Percentiles rank a stretch among this genome's conserved stretches.
phyloP scores from a whole-genome alignment of 495 filamentous ascomycete species.

The Sporormia fimetaria region DNA sequence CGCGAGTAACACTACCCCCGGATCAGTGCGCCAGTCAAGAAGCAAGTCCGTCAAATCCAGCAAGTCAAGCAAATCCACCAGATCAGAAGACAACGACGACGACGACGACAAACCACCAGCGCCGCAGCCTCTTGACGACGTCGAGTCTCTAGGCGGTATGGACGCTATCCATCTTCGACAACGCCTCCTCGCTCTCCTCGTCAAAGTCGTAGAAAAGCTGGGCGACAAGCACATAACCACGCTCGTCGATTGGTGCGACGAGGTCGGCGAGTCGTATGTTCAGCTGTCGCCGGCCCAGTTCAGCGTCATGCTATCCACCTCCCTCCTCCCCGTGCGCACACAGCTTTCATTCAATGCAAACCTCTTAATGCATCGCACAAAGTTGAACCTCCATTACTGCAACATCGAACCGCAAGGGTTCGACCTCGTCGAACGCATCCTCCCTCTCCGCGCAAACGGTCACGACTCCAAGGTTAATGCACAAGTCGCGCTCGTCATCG shows the following conservation, averaged over 20 bases:
- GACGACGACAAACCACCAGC: not conserved
- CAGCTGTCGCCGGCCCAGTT: slow-evolving; percentile 60
- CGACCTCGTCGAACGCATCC: slow-evolving; percentile 50
- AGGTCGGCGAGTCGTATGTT: slow-evolving; percentile 53
- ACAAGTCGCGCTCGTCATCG: slow-evolving; percentile 65
- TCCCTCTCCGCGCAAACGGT: slow-evolving; percentile 60
- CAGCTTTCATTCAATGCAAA: slow-evolving; percentile 53
- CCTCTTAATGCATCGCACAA: slow-evolving; percentile 52
- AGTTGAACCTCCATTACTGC: slow-evolving; percentile 39
- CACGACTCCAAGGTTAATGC: slow-evolving; percentile 59
- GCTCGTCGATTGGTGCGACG: slow-evolving; percentile 52
- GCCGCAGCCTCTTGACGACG: no score
- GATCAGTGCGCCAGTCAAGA: no score
- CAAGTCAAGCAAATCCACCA: not conserved
- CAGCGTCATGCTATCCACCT: slow-evolving; percentile 50
- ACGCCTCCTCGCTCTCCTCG: slow-evolving; percentile 35
- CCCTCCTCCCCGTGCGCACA: slow-evolving; percentile 37
- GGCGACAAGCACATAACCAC: slow-evolving; percentile 29
- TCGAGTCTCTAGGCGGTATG: slow-evolving; percentile 32
- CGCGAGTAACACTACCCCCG: no score
- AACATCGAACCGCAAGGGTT: slow-evolving; percentile 35
- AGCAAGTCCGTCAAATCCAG: no score
- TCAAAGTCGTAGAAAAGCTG: slow-evolving; percentile 36
- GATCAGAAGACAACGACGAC: slow-evolving; percentile 2
- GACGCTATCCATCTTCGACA: slow-evolving; percentile 35